Evolutionary conservation across 2,329 filamentous ascomycete genomes (phyloP), one percentile per base, ranked within the genome.

Genomic region (Fusarium begoniae): DNA sequence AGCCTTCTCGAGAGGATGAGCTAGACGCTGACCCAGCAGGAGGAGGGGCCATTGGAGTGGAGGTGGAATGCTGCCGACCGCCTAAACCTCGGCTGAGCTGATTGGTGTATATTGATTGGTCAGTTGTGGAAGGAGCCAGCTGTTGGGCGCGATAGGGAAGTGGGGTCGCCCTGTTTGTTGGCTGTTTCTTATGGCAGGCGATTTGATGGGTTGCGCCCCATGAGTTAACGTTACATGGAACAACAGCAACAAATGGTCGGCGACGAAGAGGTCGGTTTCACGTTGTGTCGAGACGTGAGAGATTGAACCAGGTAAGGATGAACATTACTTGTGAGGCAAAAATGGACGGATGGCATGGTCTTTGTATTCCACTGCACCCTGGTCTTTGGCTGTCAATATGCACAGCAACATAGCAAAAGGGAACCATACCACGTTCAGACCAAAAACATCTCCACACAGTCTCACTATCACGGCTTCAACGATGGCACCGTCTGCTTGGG

Each of bases 201-300:
- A 47, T 53, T 30, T 47, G 38, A 60, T 70, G 63, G 45, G 63
- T 63, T 67, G 41, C 63, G 44, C 44, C 54, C 59, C 68, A 67
- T 63, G 72, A 67, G 77, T 79, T 78, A 78, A 78, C 77, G 77
- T 78, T 78, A 79, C 77, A 78, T 78, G 74, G 69, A 54, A 60
- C 53, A 63, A 50, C 51, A 73, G 59, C 61, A 47, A 64, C 73
- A 55, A 60, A 60, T 47, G 55, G 43, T 62, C 47, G 51, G 38
- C 43, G 38, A 65, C 54, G 50, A 45, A 51, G 58, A 50, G 63
- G 48, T 43, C 55, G 48, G 60, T 66, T 74, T 70, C 72, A 75
- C 72, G 69, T 70, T 74, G 72, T 74, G 60, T 66, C 45, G 57
- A 66, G 50, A 73, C 60, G 45, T 55, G n/a, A 66, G 24, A 72